These are phyloP conservation scores for Sapria himalayana DNA, from an alignment of 345 rosid genomes.

Conservation along the genomic window DNA sequence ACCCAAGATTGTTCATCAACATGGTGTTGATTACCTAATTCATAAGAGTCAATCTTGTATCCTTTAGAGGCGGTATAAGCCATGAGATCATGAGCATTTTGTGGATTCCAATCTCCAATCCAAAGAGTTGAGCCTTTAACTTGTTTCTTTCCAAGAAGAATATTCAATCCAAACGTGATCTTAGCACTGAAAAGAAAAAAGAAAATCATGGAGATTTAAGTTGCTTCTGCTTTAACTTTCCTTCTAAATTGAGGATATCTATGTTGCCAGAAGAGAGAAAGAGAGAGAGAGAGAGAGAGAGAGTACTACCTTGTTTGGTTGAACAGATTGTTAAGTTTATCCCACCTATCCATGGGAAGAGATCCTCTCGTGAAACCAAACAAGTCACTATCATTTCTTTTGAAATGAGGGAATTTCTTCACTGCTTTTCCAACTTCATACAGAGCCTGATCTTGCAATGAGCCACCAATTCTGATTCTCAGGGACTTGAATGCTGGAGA, in stretches of 20 bases:
- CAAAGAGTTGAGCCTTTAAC: constrained; percentile 6
- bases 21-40: constrained; percentile 18
- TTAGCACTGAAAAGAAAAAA: constrained; percentile 13
- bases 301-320: constrained; percentile 33
- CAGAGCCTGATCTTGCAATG: constrained; percentile 28
- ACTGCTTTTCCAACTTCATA: constrained; percentile 19
- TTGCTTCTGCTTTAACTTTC: too few relatives aligned
- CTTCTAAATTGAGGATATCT: not conserved
- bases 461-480: constrained; percentile 17
- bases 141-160: constrained; percentile 19
- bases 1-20: too few relatives aligned
- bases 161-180: constrained; percentile 29
- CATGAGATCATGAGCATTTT: constrained; percentile 29
- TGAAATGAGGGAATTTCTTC: constrained; percentile 17
- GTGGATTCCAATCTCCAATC: constrained; percentile 24
- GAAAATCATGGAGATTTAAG: not conserved
- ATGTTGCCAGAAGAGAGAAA: too few relatives aligned
- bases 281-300: too few relatives aligned
- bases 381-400: constrained; percentile 7
- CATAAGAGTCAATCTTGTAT: constrained; percentile 36
- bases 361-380: constrained; percentile 36
- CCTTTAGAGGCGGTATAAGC: constrained; percentile 24
- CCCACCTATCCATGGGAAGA: constrained; percentile 34
- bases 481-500: constrained; percentile 23
- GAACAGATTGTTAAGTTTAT: constrained; percentile 19